A percentile compares a stretch with the other conserved stretches of the same genome.
Evolutionary conservation across 2,329 filamentous ascomycete species (phyloP).

Genomic region (Fusarium sp.): DNA sequence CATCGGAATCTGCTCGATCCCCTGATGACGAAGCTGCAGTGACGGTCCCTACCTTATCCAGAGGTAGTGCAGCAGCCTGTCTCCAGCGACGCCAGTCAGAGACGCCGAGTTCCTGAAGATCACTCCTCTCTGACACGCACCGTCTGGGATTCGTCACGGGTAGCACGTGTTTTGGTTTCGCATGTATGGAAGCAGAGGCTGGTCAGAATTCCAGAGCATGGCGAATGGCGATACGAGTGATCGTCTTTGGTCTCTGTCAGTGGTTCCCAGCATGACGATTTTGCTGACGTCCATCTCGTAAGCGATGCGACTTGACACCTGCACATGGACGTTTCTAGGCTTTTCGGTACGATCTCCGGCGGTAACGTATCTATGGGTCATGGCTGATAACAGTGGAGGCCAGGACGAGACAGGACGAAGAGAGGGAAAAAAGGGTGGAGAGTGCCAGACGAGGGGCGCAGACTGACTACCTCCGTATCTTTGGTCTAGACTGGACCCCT

Average conservation of each 20-base stretch:
- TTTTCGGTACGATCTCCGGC: constrained; percentile 3
- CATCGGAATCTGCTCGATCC: not conserved
- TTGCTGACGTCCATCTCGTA: not conserved
- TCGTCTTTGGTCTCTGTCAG: not conserved
- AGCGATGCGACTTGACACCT: not conserved
- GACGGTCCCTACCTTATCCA: constrained; percentile 27
- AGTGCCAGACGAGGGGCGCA: constrained; percentile 32
- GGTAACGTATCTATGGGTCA: not conserved
- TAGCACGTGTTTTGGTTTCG: constrained; percentile 15
- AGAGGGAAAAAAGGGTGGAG: not conserved
- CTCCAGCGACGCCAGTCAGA: constrained; percentile 23
- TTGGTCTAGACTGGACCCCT: constrained; percentile 24
- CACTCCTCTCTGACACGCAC: constrained; percentile 28
- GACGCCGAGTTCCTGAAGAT: constrained; percentile 31
- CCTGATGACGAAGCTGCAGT: constrained; percentile 27
- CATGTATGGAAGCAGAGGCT: constrained; percentile 1
- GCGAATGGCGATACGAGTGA: constrained; percentile 22
- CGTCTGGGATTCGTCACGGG: constrained; percentile 19
- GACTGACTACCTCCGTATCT: constrained; percentile 3
- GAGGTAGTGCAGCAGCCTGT: not conserved
- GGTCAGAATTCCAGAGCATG: constrained; percentile 16
- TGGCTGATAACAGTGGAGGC: constrained; percentile 24
- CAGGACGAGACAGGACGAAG: constrained; percentile 7
- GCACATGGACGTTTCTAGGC: not conserved
- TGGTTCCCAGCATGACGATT: not conserved